Percentiles rank a stretch among this genome's conserved stretches.
Conservation (phyloP, 169 alveolate genomes). For the Babesia bigemina region DNA sequence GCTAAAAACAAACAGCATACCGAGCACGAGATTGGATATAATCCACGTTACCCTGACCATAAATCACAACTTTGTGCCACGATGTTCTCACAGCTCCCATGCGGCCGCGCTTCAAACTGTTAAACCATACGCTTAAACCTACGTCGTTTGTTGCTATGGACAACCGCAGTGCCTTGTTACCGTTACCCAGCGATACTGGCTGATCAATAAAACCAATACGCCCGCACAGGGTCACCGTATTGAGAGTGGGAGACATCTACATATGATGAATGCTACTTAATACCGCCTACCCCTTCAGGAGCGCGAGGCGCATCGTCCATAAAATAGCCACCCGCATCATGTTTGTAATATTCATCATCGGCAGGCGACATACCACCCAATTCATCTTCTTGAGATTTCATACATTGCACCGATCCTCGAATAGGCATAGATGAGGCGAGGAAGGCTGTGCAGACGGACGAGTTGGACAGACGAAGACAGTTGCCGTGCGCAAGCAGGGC, state of each 20-base stretch:
- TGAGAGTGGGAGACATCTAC: conserved; percentile 33
- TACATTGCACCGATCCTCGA: background rate
- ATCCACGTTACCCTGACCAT: conserved; percentile 65
- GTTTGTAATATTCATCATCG: background rate
- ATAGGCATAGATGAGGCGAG: background rate
- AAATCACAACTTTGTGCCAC: conserved; percentile 69
- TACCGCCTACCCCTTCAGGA: background rate
- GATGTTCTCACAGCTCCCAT: conserved; percentile 37
- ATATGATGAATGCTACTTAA: background rate
- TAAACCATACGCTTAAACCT: background rate
- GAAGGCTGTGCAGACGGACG: background rate
- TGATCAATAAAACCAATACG: conserved; percentile 51
- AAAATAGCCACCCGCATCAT: background rate
- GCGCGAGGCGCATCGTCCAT: conserved; percentile 22
- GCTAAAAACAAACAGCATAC: conserved; percentile 10
- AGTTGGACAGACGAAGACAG: conserved; percentile 21
- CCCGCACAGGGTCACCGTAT: conserved; percentile 61
- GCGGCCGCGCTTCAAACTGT: conserved; percentile 41
- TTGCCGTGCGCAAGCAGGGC: background rate
- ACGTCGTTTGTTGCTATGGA: conserved; percentile 60
- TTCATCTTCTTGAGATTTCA: background rate
- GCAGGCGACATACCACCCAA: background rate
- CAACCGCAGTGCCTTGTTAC: conserved; percentile 29
- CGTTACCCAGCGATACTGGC: conserved; percentile 34
- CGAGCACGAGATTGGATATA: conserved; percentile 49